These are phyloP conservation scores for Jacaranda copaia DNA, from an alignment of 257 asterid genomes.

Conservation along the genomic window DNA sequence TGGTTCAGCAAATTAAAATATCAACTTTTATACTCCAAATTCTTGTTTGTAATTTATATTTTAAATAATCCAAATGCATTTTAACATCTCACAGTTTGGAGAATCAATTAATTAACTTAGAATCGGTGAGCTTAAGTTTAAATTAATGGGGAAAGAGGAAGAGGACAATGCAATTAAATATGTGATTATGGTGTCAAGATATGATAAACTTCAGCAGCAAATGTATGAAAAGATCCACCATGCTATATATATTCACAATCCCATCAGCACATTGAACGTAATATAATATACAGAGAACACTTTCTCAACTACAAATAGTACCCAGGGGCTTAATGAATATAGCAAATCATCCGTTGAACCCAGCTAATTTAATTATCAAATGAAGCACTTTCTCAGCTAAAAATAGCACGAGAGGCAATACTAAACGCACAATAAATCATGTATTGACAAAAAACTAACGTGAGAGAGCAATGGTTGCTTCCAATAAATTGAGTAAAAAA, in stretches of 20 bases:
- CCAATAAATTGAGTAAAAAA: neutral
- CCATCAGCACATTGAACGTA: neutral
- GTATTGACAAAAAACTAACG: neutral
- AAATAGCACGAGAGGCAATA: neutral
- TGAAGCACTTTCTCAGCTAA: neutral
- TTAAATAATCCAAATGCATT: too few relatives aligned
- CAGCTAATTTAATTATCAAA: neutral
- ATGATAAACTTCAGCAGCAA: too few relatives aligned
- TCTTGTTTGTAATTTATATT: too few relatives aligned
- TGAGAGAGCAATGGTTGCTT: neutral
- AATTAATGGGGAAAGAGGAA: too few relatives aligned
- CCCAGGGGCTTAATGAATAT: neutral
- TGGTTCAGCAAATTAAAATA: too few relatives aligned
- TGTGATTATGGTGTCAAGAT: too few relatives aligned
- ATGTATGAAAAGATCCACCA: too few relatives aligned
- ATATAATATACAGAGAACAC: neutral
- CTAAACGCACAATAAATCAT: neutral
- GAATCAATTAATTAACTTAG: too few relatives aligned
- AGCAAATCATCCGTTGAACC: neutral
- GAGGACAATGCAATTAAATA: too few relatives aligned
- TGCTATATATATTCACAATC: neutral
- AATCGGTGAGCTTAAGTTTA: too few relatives aligned
- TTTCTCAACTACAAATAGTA: neutral
- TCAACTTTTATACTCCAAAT: too few relatives aligned
- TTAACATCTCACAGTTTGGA: too few relatives aligned